Evolutionary conservation across 441 rosid species (phyloP), one percentile per base, ranked within the genome.

Genomic region (Melianthus villosus): DNA sequence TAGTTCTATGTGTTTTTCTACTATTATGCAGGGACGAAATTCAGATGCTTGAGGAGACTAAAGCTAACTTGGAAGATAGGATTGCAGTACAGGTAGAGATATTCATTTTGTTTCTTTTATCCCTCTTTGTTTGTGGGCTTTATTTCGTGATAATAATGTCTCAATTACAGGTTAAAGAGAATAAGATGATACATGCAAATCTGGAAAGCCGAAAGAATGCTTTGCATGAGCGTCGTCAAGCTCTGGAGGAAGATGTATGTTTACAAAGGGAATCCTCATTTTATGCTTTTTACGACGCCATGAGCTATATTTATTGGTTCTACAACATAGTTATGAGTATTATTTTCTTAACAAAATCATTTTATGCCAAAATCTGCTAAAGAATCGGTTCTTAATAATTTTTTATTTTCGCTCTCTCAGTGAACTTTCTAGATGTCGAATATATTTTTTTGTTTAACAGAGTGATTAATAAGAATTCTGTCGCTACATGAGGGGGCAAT

Each of bases 191-290:
- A 42, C 75, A 71, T 42, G 75, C 72, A 47, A 69, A 50, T 46
- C 44, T 91, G 63, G 78, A 71, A 56, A 52, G 63, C 42, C 67
- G 82, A 58, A 85, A 74, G 68, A 76, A 64, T 46, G 59, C 69
- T 45, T 50, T 85, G 70, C 53, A 64, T 29, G 73, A 60, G 56
- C 79, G 63, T n/a, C 93, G 94, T 32, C 61, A 51, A 58, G 79
- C 76, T 44, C 79, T 91, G 39, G 76, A 72, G 64, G 66, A 69
- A 54, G 96, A 77, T 48, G 96, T 92, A 82, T 15, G 80, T 53
- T 62, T 36, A 27, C 20, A 34, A 40, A 27, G 12, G 32, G 16
- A 29, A 6, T 22, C n/a, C n/a, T n/a, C n/a, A n/a, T n/a, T n/a
- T n/a, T n/a, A n/a, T n/a, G n/a, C n/a, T n/a, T n/a, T n/a, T n/a